A percentile compares a stretch with the other conserved stretches of the same genome.
Evolutionary conservation across 352 stramenopile species (phyloP).

Genomic region (Pythium aristosporum): DNA sequence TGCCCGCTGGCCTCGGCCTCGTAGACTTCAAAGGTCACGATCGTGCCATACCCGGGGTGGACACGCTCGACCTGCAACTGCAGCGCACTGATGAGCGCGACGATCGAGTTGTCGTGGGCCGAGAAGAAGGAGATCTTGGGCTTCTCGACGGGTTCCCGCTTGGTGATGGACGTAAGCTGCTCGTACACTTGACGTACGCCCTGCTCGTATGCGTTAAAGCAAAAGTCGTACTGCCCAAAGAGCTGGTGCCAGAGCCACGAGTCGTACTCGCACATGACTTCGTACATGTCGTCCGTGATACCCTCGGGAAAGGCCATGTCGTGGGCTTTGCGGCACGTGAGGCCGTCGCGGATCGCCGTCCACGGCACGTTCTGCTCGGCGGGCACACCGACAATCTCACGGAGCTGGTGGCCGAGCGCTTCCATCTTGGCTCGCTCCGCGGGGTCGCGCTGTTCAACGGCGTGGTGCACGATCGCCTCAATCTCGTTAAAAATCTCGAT

Average conservation of each 20-base stretch:
- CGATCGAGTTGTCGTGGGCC: slow-evolving; percentile 84
- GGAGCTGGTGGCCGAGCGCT: slow-evolving; percentile 22
- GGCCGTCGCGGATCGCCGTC: slow-evolving; percentile 66
- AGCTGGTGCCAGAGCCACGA: slow-evolving; percentile 82
- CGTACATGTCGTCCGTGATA: slow-evolving; percentile 59
- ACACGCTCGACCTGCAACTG: slow-evolving; percentile 58
- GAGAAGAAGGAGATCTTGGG: slow-evolving; percentile 73
- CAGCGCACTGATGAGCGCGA: slow-evolving; percentile 67
- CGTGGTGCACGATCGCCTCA: slow-evolving; percentile 56
- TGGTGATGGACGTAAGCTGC: slow-evolving; percentile 33
- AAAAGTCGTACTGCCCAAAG: slow-evolving; percentile 64
- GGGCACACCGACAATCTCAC: slow-evolving; percentile 41
- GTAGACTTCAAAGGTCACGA: slow-evolving; percentile 74
- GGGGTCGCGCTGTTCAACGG: slow-evolving; percentile 35
- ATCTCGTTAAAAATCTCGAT: slow-evolving; percentile 75
- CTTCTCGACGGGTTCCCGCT: slow-evolving; percentile 21
- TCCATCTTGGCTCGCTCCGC: slow-evolving; percentile 23
- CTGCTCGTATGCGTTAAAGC: slow-evolving; percentile 57
- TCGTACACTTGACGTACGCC: slow-evolving; percentile 59
- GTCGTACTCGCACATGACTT: slow-evolving; percentile 62
- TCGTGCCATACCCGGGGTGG: slow-evolving; percentile 67
- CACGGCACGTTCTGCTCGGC: slow-evolving; percentile 54
- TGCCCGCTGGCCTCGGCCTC: slow-evolving; percentile 35
- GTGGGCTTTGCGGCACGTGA: slow-evolving; percentile 68
- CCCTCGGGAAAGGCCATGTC: slow-evolving; percentile 62